These are phyloP conservation scores for Plenodomus lindquistii DNA, from an alignment of 2,329 filamentous ascomycete genomes.

Conservation along the genomic window DNA sequence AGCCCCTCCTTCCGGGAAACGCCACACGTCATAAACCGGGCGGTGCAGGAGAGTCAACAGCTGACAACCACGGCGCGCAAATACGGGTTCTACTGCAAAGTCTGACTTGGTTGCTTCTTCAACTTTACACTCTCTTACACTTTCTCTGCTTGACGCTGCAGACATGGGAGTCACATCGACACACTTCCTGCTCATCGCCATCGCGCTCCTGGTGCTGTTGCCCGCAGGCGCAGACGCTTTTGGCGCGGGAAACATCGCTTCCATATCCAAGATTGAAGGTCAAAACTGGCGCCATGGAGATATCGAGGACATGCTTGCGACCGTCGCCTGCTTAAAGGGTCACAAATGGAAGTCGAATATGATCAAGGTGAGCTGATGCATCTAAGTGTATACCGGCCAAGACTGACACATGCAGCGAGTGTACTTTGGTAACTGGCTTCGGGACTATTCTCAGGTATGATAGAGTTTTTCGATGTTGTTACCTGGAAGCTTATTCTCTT, in stretches of 20 bases:
- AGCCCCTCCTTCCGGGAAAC: constrained; percentile 10
- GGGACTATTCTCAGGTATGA: constrained; percentile 58
- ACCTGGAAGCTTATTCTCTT: constrained; percentile 19
- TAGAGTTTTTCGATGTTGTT: constrained; percentile 13
- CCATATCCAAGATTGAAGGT: constrained; percentile 48
- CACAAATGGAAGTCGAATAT: constrained; percentile 51
- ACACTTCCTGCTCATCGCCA: constrained; percentile 41
- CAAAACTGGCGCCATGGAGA: constrained; percentile 59
- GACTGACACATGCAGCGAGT: constrained; percentile 39
- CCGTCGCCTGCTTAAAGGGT: constrained; percentile 50
- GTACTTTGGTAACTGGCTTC: constrained; percentile 52
- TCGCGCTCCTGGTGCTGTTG: constrained; percentile 43
- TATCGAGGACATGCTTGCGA: constrained; percentile 56
- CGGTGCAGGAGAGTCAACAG: constrained; percentile 3
- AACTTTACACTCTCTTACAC: neutral
- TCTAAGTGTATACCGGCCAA: neutral
- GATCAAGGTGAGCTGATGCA: constrained; percentile 43
- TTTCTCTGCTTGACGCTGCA: neutral
- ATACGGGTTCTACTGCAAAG: constrained; percentile 2
- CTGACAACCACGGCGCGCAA: constrained; percentile 10
- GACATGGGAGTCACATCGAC: constrained; percentile 41
- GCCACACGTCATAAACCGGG: neutral
- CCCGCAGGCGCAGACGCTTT: constrained; percentile 47
- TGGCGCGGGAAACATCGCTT: constrained; percentile 53
- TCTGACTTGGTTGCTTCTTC: constrained; percentile 1